Evolutionary conservation across 148 eudicot species (phyloP).

Genomic region (Rhododendron molle): DNA sequence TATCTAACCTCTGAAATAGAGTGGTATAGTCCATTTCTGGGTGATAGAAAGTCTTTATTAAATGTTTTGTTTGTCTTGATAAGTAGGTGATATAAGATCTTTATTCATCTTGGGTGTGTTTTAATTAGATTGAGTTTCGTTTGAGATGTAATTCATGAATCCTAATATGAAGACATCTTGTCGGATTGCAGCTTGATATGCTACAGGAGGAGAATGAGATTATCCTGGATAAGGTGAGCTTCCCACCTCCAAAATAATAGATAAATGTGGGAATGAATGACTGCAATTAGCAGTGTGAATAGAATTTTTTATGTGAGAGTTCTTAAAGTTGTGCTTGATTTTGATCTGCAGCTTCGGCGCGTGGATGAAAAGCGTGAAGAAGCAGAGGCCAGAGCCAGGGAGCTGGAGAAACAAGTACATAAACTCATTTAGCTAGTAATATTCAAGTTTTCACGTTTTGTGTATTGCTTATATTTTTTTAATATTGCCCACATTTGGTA

Average conservation of each 20-base stretch:
- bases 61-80: neutral
- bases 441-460: neutral
- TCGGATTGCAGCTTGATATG: constrained; percentile 85
- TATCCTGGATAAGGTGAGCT: constrained; percentile 67
- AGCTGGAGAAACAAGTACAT: constrained; percentile 86
- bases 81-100: neutral
- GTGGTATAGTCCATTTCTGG: neutral
- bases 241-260: neutral
- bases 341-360: constrained; percentile 58
- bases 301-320: neutral
- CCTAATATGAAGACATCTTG: constrained; percentile 9
- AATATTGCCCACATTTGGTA: neutral
- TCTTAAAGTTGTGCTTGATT: constrained; percentile 12
- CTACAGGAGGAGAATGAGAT: constrained; percentile 92
- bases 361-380: constrained; percentile 82
- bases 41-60: neutral
- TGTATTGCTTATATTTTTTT: neutral
- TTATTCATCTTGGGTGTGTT: neutral
- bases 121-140: neutral
- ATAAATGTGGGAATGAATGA: neutral
- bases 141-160: neutral
- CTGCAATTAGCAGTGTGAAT: neutral
- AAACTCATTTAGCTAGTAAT: constrained; percentile 3
- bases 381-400: constrained; percentile 86
- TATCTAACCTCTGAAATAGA: constrained; percentile 8